A percentile compares a stretch with the other conserved stretches of the same genome.
These are phyloP conservation scores for Talaromyces sp. DNA, from an alignment of 2,329 filamentous ascomycete genomes.

Conservation along the genomic window DNA sequence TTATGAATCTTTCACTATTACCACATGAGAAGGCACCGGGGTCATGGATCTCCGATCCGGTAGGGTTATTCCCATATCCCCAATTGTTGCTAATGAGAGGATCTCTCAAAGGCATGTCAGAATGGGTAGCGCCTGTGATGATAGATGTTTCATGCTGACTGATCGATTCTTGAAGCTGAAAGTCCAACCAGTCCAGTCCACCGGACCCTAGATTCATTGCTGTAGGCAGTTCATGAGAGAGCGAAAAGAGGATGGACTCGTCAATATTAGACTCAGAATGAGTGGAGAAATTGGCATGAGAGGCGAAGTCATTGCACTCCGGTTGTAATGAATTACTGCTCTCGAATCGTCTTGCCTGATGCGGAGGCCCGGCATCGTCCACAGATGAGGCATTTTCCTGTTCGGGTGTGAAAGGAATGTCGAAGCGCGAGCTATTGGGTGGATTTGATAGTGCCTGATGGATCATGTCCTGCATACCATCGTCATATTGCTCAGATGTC, in stretches of 20 bases:
- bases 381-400: background rate
- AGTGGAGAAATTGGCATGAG: background rate
- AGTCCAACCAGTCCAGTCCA: constrained; percentile 12
- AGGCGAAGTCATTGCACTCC: background rate
- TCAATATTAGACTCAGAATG: background rate
- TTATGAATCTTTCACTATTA: background rate
- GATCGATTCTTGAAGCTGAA: constrained; percentile 12
- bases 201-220: constrained; percentile 7
- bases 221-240: background rate
- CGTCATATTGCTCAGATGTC: background rate
- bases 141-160: background rate
- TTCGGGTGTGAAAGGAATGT: background rate
- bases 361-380: background rate
- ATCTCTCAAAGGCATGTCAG: background rate
- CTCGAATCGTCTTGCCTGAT: background rate
- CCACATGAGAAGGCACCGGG: background rate
- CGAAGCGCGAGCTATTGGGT: background rate
- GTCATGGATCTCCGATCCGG: background rate
- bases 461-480: background rate
- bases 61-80: background rate
- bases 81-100: background rate
- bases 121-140: background rate
- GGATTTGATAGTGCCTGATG: background rate
- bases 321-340: background rate
- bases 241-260: background rate